Base-by-base conservation (phyloP, 2,329 filamentous ascomycete species). In the Endocalyx cinctus region DNA sequence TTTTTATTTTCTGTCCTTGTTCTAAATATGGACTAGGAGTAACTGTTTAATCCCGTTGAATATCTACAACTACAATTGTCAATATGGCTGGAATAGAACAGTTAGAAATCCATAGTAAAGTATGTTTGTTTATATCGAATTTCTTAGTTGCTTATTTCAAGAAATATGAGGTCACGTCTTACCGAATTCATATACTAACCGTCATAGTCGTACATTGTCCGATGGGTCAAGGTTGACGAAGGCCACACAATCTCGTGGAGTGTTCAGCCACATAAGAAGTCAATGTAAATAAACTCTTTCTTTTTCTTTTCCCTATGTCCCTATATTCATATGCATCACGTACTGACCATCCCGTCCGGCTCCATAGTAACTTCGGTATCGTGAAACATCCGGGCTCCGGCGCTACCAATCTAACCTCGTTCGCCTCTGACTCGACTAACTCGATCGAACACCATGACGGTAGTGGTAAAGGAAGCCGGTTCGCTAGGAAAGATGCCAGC, bases 61-160 rank as follows among this genome's bases (percentile, higher is more conserved):
- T n/a, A n/a, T n/a, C n/a, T n/a, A n/a, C n/a, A n/a, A n/a, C n/a
- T n/a, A n/a, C n/a, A n/a, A n/a, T n/a, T n/a, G n/a, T n/a, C n/a
- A n/a, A n/a, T n/a, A 95, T 95, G 89, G 88, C 87, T 39, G 87
- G 86, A 57, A 94, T 97, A 71, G 92, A 98, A 69, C 87, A 94
- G 67, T 74, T 98, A 49, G 87, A 97, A 63, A 87, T 98, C 48
- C 90, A 96, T 64, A 95, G 88, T 79, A 95, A 94, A 80, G 90
- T 92, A 74, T 49, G 70, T 55, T 36, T 17, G n/a, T n/a, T n/a
- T n/a, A n/a, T n/a, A n/a, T n/a, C n/a, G n/a, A n/a, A n/a, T n/a
- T n/a, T n/a, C n/a, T n/a, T n/a, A n/a, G n/a, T n/a, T n/a, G n/a
- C n/a, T n/a, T n/a, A n/a, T n/a, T n/a, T n/a, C n/a, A n/a, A n/a